Base-by-base conservation (phyloP, 2,329 filamentous ascomycete species). In the Monosporascus sp. region DNA sequence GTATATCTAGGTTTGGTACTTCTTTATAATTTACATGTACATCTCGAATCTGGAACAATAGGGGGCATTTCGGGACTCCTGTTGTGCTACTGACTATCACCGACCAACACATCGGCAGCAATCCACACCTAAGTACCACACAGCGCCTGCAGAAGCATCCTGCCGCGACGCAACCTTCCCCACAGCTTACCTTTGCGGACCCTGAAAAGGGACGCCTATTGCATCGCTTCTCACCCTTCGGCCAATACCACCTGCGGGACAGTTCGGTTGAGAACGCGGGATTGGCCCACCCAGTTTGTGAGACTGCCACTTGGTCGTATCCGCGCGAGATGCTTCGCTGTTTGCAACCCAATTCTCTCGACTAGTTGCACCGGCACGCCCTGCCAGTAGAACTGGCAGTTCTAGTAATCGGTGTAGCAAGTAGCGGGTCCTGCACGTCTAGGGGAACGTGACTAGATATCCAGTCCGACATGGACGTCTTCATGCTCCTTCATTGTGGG, bases 401-500 rank as follows among this genome's bases (percentile, higher is more conserved):
- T 24, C 39, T 42, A 8, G 5, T 42, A 46, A 25, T 17, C 11
- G n/a, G n/a, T 11, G 22, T 27, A 46, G 42, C 15, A 27, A 27
- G 42, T 46, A 14, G 22, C 17, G 11, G 14, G 15, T 46, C 22
- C 39, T 42, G 39, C 39, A 42, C 8, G 7, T 42, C n/a, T 31
- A 17, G 42, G 42, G 42, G 6, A 25, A 27, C 42, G 42, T 46
- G 24, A 46, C 22, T 17, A 46, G 42, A 65, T 63, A 53, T 65
- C 62, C 55, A 62, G 49, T 54, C 53, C 54, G 47, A 62, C 59
- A 47, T 65, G 64, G 54, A 64, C 62, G 31, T 64, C 63, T 54
- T 69, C 66, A 50, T 66, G 62, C 60, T 66, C 66, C 70, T 84
- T 81, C 55, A 85, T 72, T 6, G 66, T 84, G 2, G 92, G 91